Evolutionary conservation across 1,284 basidiomycete genomes (phyloP).

Genomic region (Leccinum ponderosum): DNA sequence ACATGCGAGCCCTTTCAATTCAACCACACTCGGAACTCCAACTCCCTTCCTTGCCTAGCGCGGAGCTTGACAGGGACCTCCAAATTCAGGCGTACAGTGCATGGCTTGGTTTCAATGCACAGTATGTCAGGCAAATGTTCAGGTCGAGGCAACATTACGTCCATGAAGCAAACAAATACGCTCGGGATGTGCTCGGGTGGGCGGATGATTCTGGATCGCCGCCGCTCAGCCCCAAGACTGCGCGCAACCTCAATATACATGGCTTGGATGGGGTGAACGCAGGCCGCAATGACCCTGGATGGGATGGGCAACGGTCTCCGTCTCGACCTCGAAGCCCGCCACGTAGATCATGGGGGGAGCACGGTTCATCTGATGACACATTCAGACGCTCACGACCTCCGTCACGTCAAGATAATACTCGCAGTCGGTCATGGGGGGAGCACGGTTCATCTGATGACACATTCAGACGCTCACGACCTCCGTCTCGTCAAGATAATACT

Average conservation of each 20-base stretch:
- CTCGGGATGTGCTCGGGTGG: constrained; percentile 44
- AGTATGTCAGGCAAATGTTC: constrained; percentile 39
- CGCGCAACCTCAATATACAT: constrained; percentile 62
- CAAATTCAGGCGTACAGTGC: constrained; percentile 57
- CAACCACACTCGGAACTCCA: constrained; percentile 27
- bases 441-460: neutral
- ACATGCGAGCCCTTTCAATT: constrained; percentile 45
- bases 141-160: constrained; percentile 49
- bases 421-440: neutral
- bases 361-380: neutral
- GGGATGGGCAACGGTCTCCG: constrained; percentile 8
- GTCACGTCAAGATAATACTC: neutral
- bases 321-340: constrained; percentile 7
- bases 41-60: constrained; percentile 25
- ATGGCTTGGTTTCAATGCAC: constrained; percentile 64
- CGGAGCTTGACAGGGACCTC: constrained; percentile 35
- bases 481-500: neutral
- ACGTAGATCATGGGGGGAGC: constrained; percentile 11
- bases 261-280: constrained; percentile 47
- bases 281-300: constrained; percentile 1
- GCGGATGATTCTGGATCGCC: constrained; percentile 37
- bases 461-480: neutral
- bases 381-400: constrained; percentile 4
- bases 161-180: constrained; percentile 45
- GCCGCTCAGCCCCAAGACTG: constrained; percentile 48